Evolutionary conservation across 1,284 basidiomycete genomes (phyloP).

Genomic region (Ganoderma lucidum): DNA sequence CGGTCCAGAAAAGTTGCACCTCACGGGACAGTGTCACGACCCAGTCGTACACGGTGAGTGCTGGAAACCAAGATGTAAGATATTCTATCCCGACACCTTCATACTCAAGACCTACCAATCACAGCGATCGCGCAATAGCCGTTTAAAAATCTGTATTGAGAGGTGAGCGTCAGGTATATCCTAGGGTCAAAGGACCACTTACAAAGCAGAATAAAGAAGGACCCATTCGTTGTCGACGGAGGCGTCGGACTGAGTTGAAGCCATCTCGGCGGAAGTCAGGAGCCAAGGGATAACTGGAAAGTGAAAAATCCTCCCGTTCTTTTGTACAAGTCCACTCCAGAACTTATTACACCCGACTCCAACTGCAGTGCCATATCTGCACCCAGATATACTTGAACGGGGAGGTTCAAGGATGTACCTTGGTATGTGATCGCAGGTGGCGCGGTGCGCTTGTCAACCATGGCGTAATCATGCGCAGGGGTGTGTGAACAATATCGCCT

Average conservation of each 20-base stretch:
- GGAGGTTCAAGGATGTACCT: no score
- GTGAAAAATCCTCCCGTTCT: no score
- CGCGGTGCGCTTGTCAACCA: no score
- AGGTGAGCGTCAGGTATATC: not conserved
- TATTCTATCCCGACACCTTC: not conserved
- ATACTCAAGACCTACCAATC: not conserved
- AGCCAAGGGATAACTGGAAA: no score
- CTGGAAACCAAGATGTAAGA: not conserved
- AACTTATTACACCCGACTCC: no score
- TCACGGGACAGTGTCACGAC: not conserved
- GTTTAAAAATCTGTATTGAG: not conserved
- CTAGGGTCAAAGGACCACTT: not conserved
- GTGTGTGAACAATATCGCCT: no score
- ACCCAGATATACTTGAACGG: no score
- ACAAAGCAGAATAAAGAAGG: not conserved
- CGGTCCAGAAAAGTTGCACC: not conserved
- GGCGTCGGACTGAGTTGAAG: not conserved
- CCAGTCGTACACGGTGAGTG: not conserved
- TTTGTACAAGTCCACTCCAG: no score
- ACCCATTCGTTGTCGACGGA: not conserved
- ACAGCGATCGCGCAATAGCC: not conserved
- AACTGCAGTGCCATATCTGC: no score
- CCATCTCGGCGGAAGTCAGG: constrained; percentile 16
- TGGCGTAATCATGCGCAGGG: no score
- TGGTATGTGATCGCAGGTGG: no score